Conservation (phyloP, 306 rosid genomes). For the Urtica urens region DNA sequence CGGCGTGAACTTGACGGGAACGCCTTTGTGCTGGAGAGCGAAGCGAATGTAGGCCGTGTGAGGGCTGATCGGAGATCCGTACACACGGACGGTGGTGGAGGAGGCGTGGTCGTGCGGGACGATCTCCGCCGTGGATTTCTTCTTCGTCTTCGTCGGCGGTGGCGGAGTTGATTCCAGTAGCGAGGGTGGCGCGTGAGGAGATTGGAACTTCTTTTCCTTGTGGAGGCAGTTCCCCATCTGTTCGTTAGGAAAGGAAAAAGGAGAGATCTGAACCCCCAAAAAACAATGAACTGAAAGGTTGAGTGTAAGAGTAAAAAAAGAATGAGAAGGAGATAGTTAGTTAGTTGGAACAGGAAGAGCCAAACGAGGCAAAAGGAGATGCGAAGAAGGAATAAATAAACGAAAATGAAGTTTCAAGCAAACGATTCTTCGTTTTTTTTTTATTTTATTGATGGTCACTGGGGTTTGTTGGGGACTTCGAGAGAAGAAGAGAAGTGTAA, state of each 20-base stretch:
- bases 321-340: neutral
- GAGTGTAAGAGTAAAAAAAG: too few species aligned
- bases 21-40: slow-evolving; percentile 54
- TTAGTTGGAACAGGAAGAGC: neutral
- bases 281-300: neutral
- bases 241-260: neutral
- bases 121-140: slow-evolving; percentile 63
- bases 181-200: neutral
- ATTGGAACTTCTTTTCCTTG: slow-evolving; percentile 11
- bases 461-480: neutral
- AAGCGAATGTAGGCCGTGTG: slow-evolving; percentile 59
- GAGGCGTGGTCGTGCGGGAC: slow-evolving; percentile 52
- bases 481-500: neutral
- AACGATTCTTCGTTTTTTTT: neutral
- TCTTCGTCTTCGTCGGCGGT: slow-evolving; percentile 20
- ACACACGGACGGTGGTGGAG: slow-evolving; percentile 31
- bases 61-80: slow-evolving; percentile 41
- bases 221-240: slow-evolving; percentile 60
- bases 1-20: slow-evolving; percentile 32
- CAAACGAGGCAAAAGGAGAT: neutral
- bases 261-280: neutral
- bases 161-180: neutral
- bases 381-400: neutral
- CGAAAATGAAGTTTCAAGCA: slow-evolving; percentile 1
- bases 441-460: too few species aligned